Evolutionary conservation across 352 stramenopile genomes (phyloP).

Genomic region (Globisporangium viniferum): DNA sequence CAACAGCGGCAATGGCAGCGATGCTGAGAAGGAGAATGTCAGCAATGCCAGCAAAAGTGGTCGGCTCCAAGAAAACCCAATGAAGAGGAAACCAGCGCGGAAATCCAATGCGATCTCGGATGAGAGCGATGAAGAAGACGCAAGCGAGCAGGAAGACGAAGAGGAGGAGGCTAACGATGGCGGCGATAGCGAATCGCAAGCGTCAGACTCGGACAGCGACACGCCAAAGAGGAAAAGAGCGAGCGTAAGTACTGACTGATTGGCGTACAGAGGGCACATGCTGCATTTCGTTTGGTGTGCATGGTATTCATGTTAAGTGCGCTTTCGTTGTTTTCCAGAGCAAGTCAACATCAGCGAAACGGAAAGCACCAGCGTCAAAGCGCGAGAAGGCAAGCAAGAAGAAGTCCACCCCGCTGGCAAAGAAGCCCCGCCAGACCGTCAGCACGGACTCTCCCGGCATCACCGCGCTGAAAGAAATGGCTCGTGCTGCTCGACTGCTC

Average conservation of each 20-base stretch:
- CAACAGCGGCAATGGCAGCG: conserved; percentile 8
- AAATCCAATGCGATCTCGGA: conserved; percentile 40
- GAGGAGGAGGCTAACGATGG: conserved; percentile 18
- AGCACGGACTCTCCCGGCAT: conserved; percentile 44
- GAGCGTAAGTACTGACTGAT: conserved; percentile 21
- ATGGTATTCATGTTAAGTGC: not conserved
- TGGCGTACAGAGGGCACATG: not conserved
- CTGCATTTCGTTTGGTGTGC: not conserved
- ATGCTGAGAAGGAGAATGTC: conserved; percentile 1
- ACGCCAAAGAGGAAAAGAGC: conserved; percentile 19
- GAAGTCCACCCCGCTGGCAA: conserved; percentile 12
- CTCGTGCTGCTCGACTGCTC: conserved; percentile 57
- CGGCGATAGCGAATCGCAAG: conserved; percentile 20
- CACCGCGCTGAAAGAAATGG: conserved; percentile 64
- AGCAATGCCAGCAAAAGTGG: not conserved
- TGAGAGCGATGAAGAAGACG: conserved; percentile 23
- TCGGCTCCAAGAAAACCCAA: conserved; percentile 11
- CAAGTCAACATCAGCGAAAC: conserved; percentile 3
- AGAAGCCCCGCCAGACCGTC: conserved; percentile 20
- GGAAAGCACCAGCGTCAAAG: conserved; percentile 3
- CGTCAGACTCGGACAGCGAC: conserved; percentile 5
- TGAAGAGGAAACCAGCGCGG: conserved; percentile 17
- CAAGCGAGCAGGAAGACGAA: conserved; percentile 19
- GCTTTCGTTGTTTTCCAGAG: not conserved
- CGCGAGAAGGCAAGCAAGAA: conserved; percentile 23